A percentile compares a stretch with the other conserved stretches of the same genome.
Evolutionary conservation across 2,329 filamentous ascomycete species (phyloP).

Genomic region (Dryadomyces quercivorus): DNA sequence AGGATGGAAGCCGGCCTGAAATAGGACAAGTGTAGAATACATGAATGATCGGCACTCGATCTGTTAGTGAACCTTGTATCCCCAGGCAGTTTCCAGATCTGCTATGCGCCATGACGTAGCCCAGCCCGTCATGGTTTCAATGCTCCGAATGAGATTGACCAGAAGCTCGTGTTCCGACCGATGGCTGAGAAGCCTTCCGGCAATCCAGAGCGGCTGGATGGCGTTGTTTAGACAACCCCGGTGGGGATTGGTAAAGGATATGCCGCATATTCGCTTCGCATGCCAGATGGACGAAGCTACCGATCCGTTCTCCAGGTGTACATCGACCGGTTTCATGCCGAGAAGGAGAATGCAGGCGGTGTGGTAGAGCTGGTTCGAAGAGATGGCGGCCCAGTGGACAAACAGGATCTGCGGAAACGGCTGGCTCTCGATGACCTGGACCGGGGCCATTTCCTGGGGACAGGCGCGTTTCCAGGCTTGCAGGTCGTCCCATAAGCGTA

Average conservation of each 20-base stretch:
- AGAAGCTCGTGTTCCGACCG: conserved; percentile 25
- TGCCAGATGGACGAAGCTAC: conserved; percentile 37
- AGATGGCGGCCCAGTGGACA: conserved; percentile 41
- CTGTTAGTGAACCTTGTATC: conserved; percentile 19
- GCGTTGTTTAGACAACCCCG: conserved; percentile 44
- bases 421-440: conserved; percentile 27
- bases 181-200: conserved; percentile 41
- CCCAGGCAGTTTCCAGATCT: conserved; percentile 33
- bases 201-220: conserved; percentile 45
- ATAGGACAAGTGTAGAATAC: too few relatives aligned
- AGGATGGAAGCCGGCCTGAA: background rate
- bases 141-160: conserved; percentile 32
- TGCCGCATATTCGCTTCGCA: conserved; percentile 41
- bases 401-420: conserved; percentile 42
- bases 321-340: conserved; percentile 24
- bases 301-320: background rate
- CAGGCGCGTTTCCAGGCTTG: conserved; percentile 34
- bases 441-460: conserved; percentile 32
- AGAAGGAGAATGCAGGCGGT: conserved; percentile 41
- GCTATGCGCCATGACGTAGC: conserved; percentile 38
- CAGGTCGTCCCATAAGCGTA: conserved; percentile 34
- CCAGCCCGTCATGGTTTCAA: conserved; percentile 41
- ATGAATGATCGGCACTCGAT: too few relatives aligned
- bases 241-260: conserved; percentile 42
- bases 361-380: conserved; percentile 44